These are phyloP conservation scores for Eutypa lata DNA, from an alignment of 2,329 filamentous ascomycete species.

Conservation along the genomic window DNA sequence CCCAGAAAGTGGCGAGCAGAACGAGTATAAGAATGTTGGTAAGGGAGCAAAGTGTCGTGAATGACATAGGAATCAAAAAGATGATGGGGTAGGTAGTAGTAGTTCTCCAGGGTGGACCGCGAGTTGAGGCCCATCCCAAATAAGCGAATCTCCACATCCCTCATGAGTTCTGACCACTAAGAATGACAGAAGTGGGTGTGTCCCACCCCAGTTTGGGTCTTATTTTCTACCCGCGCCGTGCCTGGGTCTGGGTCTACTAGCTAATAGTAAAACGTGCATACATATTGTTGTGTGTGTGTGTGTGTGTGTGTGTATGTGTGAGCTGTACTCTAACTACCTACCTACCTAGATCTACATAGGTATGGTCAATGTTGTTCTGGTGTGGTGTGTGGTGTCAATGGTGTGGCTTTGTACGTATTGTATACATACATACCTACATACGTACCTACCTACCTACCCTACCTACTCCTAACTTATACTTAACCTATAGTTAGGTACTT, in stretches of 20 bases:
- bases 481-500: conserved; percentile 18
- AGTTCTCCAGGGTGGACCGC: conserved; percentile 25
- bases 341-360: no score
- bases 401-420: no score
- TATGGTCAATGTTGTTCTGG: no score
- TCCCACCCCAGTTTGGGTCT: conserved; percentile 6
- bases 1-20: conserved; percentile 45
- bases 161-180: conserved; percentile 21
- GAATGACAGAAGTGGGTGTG: conserved; percentile 15
- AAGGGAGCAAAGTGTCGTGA: conserved; percentile 25
- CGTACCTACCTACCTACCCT: no score
- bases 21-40: conserved; percentile 63
- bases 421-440: no score
- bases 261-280: not conserved
- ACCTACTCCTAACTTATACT: no score
- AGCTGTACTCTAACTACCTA: no score
- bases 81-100: conserved; percentile 30
- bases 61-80: conserved; percentile 14
- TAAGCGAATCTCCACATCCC: conserved; percentile 24
- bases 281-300: not conserved
- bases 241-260: not conserved
- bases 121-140: conserved; percentile 28
- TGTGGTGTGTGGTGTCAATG: no score
- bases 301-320: not conserved
- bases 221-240: conserved; percentile 12